A percentile compares a stretch with the other conserved stretches of the same genome.
phyloP scores from a whole-genome alignment of 148 eudicot genomes.

The Vaccinium vitisidaea region DNA sequence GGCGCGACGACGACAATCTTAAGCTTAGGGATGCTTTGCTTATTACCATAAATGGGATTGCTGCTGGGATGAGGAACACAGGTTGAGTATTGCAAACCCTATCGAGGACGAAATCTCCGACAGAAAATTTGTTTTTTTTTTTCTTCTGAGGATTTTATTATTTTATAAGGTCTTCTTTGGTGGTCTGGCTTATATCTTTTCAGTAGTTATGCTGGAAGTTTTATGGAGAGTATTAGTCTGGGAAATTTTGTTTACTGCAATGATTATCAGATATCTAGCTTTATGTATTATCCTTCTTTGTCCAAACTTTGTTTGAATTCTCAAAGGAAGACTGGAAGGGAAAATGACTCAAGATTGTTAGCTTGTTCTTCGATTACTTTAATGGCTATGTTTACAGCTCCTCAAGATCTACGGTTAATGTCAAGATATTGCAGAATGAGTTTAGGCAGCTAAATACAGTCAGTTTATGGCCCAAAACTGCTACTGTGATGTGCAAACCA shows the following conservation, averaged over 20 bases:
- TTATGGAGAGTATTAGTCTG: not conserved
- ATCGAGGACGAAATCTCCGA: not conserved
- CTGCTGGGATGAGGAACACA: conserved; percentile 97
- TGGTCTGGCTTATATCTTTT: not conserved
- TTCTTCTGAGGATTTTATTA: not conserved
- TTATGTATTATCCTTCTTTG: not conserved
- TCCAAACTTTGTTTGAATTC: conserved; percentile 1
- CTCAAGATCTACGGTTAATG: not conserved
- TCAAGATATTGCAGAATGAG: not conserved
- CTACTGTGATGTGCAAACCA: conserved; percentile 1
- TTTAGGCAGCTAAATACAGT: not conserved
- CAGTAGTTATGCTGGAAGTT: not conserved
- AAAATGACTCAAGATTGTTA: not conserved
- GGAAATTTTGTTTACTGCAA: not conserved
- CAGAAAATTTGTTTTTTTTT: not conserved
- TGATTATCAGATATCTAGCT: not conserved
- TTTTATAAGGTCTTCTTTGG: not conserved
- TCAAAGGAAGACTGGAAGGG: not conserved
- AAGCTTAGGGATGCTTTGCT: conserved; percentile 84
- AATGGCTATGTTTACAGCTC: not conserved
- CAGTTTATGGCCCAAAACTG: not conserved
- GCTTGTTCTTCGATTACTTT: not conserved
- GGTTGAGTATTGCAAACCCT: conserved; percentile 37
- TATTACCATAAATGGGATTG: conserved; percentile 84
- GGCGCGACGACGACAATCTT: conserved; percentile 59